Evolutionary conservation across 2,329 filamentous ascomycete species (phyloP), one percentile per base, ranked within the genome.

Genomic region (Beauveria sp.): DNA sequence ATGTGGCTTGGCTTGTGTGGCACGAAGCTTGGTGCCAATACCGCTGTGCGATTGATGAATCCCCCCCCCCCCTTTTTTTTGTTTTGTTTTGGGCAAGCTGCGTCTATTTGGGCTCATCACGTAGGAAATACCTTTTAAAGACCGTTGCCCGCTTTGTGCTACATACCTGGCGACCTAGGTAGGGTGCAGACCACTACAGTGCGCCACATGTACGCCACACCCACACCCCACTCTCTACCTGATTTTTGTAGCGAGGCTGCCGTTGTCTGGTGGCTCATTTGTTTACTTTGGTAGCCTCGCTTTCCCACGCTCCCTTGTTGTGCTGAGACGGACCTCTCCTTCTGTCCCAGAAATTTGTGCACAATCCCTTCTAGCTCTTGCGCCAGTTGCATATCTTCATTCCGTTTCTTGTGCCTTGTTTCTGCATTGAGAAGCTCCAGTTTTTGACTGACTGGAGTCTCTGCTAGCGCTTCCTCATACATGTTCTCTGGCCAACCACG

Each of bases 231-330:
- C 28, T 48, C 40, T 28, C 20, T 24, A 3, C 10, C 7, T 8
- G 40, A 22, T 24, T 31, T 18, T 8, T 40, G 28, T 49, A 22
- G 49, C 48, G 20, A 54, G 46, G 54, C 60, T 58, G 48, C 61
- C 43, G 61, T 63, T 63, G 61, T 59, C 56, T 42, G 55, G 60
- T 52, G 52, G 56, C 24, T 55, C 42, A 50, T 53, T 63, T 63
- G 63, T 64, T 63, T 64, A 63, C 63, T 63, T 64, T 57, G 24
- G 31, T 9, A 62, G 60, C 54, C 60, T 51, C 46, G 46, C 46
- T 56, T 16, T 28, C 49, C 38, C 43, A 51, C 53, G 49, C 50
- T 26, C 12, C 26, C 38, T 31, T 60, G 42, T 54, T 60, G 22
- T 53, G 20, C 31, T 61, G 51, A 49, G 20, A 40, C 34, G 31